phyloP scores from a whole-genome alignment of 192 early-diverging fungal genomes.

The Jimgerdemannia flammicorona region DNA sequence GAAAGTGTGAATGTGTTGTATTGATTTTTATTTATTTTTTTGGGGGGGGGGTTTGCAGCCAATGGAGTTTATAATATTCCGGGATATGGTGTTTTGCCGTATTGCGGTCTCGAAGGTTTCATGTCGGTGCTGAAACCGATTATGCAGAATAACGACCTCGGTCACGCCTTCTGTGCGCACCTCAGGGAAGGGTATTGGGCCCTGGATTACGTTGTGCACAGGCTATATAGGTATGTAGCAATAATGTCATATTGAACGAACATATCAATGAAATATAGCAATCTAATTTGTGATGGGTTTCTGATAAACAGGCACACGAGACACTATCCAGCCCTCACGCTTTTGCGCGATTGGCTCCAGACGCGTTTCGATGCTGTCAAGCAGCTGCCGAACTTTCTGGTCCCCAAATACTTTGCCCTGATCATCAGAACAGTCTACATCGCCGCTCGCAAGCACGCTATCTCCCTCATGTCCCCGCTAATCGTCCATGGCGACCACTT shows the following conservation, averaged over 20 bases:
- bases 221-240: conserved; percentile 55
- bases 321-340: background rate
- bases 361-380: conserved; percentile 70
- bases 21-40: conserved; percentile 8
- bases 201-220: conserved; percentile 78
- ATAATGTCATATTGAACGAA: background rate
- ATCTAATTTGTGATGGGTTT: too few relatives aligned
- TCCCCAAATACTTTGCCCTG: conserved; percentile 92
- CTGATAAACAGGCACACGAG: background rate
- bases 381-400: conserved; percentile 73
- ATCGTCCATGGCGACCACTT: conserved; percentile 60
- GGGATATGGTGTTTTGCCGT: conserved; percentile 73
- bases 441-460: conserved; percentile 59
- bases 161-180: conserved; percentile 88
- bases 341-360: conserved; percentile 71
- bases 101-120: conserved; percentile 93
- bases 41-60: conserved; percentile 27
- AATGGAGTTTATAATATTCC: conserved; percentile 89
- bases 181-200: conserved; percentile 91
- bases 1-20: background rate
- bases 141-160: conserved; percentile 77
- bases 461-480: conserved; percentile 56
- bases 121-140: conserved; percentile 22
- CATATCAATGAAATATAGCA: too few relatives aligned
- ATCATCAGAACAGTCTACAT: conserved; percentile 74